Percentiles rank a stretch among this genome's conserved stretches.
These are phyloP conservation scores for Colletotrichum paranaense DNA, from an alignment of 2,329 filamentous ascomycete species.

Conservation along the genomic window DNA sequence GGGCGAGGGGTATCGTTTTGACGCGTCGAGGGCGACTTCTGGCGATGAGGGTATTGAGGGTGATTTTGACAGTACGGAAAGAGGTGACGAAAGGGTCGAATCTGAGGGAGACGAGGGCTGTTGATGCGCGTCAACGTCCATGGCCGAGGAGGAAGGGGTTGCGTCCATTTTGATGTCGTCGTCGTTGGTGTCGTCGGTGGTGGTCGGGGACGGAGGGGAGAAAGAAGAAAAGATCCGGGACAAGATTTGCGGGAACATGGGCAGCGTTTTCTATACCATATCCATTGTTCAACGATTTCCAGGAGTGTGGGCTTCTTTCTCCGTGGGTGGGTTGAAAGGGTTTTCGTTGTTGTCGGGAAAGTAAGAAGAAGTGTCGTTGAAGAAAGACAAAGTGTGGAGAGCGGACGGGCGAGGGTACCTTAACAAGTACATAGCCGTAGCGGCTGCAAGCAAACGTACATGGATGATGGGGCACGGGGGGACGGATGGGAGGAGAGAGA, in stretches of 20 bases:
- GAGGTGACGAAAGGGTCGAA: conserved; percentile 62
- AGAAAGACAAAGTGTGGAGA: conserved; percentile 37
- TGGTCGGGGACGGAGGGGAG: conserved; percentile 17
- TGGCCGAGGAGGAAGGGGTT: conserved; percentile 26
- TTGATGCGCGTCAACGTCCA: conserved; percentile 28
- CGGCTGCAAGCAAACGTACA: conserved; percentile 28
- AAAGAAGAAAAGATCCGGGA: conserved; percentile 13
- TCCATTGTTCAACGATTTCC: conserved; percentile 20
- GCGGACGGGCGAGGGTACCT: conserved; percentile 34
- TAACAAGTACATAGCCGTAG: conserved; percentile 31
- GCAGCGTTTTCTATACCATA: conserved; percentile 32
- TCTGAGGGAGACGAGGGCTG: conserved; percentile 41
- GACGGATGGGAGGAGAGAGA: neutral
- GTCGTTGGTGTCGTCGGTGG: neutral
- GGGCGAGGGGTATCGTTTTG: conserved; percentile 64
- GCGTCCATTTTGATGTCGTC: conserved; percentile 27
- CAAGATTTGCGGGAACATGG: conserved; percentile 25
- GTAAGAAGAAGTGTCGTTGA: conserved; percentile 34
- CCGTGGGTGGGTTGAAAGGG: conserved; percentile 22
- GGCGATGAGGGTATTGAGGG: conserved; percentile 63
- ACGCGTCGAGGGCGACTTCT: conserved; percentile 46
- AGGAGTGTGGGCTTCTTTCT: conserved; percentile 22
- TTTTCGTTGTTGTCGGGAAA: conserved; percentile 30
- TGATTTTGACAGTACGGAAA: conserved; percentile 65
- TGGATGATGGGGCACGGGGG: conserved; percentile 29